Evolutionary conservation across 495 filamentous ascomycete species (phyloP), one percentile per base, ranked within the genome.

Genomic region (Aspergillus nidulans): DNA sequence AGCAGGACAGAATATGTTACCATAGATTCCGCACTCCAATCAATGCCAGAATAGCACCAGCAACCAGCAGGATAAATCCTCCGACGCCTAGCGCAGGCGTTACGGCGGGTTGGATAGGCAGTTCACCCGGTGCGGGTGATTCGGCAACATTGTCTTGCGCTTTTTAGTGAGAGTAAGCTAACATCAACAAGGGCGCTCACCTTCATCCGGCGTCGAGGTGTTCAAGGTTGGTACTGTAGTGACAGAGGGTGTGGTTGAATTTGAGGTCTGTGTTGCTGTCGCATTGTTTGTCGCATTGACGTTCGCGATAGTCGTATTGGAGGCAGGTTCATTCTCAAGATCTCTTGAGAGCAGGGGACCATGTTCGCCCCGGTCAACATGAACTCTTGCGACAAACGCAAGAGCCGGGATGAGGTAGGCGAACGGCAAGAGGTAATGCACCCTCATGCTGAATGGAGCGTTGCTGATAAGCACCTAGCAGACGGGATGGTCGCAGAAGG

Each of bases 1-100:
- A 20, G 9, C 9, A 23, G 16, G 4, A 25, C 26, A 9, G 23
- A n/a, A 13, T 24, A 44, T 48, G 34, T 53, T 69, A 84, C 83
- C 85, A 87, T 81, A 83, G 77, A 59, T 91, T 87, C 69, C 89
- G 91, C 57, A 96, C 90, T 0, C 92, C 92, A 57, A 96, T 78
- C 30, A 96, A 64, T 15, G 84, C 80, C 57, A 91, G 85, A 20
- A 84, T 72, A 12, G 77, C 61, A 10, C 92, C 92, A 12, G 82
- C 80, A 16, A 83, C 63, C 16, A 96, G 74, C 25, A 97, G 73
- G 46, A 96, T 76, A 24, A 86, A 82, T 7, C 92, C 92, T 25
- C 86, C 82, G 53, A 96, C 82, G 9, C 83, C 86, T 65, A 89
- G 78, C 49, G 84, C 91, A 10, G 92, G 92, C 10, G 89, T 95